Base-by-base conservation (phyloP, 805 yeast genomes). In the Wickerhamiella azymoides region DNA sequence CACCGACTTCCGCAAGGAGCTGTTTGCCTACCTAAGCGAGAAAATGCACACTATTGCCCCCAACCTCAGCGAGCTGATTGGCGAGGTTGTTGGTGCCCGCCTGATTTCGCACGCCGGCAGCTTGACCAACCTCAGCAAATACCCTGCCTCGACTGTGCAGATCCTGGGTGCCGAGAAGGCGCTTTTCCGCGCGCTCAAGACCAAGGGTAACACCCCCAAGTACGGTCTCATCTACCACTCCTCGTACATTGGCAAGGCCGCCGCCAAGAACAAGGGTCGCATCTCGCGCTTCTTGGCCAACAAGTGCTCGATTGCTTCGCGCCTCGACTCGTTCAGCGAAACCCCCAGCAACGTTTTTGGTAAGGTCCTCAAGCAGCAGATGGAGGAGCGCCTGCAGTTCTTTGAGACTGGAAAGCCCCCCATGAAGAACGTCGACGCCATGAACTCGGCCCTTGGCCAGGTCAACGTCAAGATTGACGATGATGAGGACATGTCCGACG, bases 41-140 rank as follows among this genome's bases (percentile, higher is more conserved):
- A 92, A 92, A 73, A 92, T 92, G 98, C 81, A 84, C 73, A 78
- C 85, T 49, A 96, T 92, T 63, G 98, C 98, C 52, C 98, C 98
- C 56, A 92, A 92, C 68, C 74, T 92, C 63, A 79, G 95, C 42
- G 95, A 89, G 65, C 77, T 92, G 65, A 89, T 92, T 62, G 98
- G 98, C 65, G 98, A 92, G 72, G 92, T 89, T 64, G 94, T 92
- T 55, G 98, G 98, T 70, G 98, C 98, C 41, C 78, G 98, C 68
- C 76, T 92, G 60, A 92, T 92, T 55, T 89, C 98, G 49, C 97
- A 92, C 60, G 96, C 98, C 52, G 98, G 98, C 68, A 86, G 96
- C 56, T 75, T 92, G 65, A 88, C 96, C 53, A 89, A 83, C 70
- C 72, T 92, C 64, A 86, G 97, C 49, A 92, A 92, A 65, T 95